Base-by-base conservation (phyloP, 495 filamentous ascomycete genomes). In the Penicilliopsis zonata region DNA sequence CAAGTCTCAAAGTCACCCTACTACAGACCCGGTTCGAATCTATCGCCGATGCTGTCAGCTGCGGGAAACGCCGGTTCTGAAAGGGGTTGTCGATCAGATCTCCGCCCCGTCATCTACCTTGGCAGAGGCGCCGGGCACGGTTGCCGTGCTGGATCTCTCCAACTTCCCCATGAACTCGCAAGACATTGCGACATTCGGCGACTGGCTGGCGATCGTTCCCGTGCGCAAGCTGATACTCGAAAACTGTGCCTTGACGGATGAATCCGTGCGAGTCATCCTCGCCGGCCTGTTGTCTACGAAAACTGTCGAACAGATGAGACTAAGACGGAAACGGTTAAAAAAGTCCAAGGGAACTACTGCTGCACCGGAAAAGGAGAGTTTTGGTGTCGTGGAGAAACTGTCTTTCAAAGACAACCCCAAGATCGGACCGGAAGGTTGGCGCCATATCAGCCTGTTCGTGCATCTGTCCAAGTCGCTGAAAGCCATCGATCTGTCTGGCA, bases 11-110 rank as follows among this genome's bases (percentile, higher is more conserved):
- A 68, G 72, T 31, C 70, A 68, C 18, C 86, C 88, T 0, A 95
- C 87, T 3, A 94, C 81, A 12, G 88, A 94, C 48, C 88, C 90
- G 4, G 69, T 86, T 6, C 72, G 87, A 35, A 94, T 98, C 51
- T 98, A 98, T 53, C 73, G 86, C 30, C 73, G 90, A 34, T 96
- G 90, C 50, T 96, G 90, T 46, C 87, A 95, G 46, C 61, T 98
- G 15, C 67, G 90, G 39, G 90, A 96, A 57, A 87, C 86, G 0
- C 82, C 82, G 1, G 82, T 93, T 22, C 62, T 96, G 14, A 86
- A 86, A 46, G 82, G 78, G 42, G 80, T 98, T 21, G 83, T 78
- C 10, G 82, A 87, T 36, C 84, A 94, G 47, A 80, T 98, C 13
- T 69, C 69, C n/a, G 71, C 75, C 13, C 68, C 78, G 21, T 65